A percentile compares a stretch with the other conserved stretches of the same genome.
Evolutionary conservation across 257 asterid genomes (phyloP).

Genomic region (Capsicum rhomboideum): DNA sequence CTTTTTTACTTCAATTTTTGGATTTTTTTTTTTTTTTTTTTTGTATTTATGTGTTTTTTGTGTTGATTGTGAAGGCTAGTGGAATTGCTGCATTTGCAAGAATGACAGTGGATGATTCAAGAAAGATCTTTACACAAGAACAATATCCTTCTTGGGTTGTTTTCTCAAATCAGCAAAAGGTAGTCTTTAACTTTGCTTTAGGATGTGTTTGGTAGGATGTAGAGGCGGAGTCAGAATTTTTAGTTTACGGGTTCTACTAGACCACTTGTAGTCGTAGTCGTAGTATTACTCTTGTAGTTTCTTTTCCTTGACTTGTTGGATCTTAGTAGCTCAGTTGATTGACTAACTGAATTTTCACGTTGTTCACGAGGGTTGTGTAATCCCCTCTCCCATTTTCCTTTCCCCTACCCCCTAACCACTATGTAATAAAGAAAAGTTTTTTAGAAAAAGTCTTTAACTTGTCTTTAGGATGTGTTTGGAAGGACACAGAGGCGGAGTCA

Average conservation of each 20-base stretch:
- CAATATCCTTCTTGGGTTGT: slow-evolving; percentile 93
- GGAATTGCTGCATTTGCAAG: slow-evolving; percentile 69
- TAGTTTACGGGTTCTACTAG: neutral
- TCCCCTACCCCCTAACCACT: too few species aligned
- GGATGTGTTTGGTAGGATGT: neutral
- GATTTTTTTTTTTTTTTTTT: neutral
- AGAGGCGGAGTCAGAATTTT: neutral
- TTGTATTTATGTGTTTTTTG: neutral
- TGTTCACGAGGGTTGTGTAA: too few species aligned
- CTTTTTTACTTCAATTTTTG: neutral
- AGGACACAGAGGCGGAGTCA: neutral
- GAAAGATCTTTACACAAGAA: slow-evolving; percentile 59
- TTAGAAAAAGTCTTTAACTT: neutral
- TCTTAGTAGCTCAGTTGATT: too few species aligned
- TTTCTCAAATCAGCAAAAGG: slow-evolving; percentile 74
- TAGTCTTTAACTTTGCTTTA: slow-evolving; percentile 6
- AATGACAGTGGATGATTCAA: slow-evolving; percentile 81
- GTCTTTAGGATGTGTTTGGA: neutral
- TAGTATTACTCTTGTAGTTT: too few species aligned
- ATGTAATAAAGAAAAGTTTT: too few species aligned
- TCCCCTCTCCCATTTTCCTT: too few species aligned
- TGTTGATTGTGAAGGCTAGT: slow-evolving; percentile 43
- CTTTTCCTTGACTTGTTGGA: too few species aligned
- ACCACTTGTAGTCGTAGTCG: neutral
- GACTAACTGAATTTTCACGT: too few species aligned